Percentiles rank a stretch among this genome's conserved stretches.
Evolutionary conservation across 495 filamentous ascomycete species (phyloP).

Genomic region (Penicillium manginii): DNA sequence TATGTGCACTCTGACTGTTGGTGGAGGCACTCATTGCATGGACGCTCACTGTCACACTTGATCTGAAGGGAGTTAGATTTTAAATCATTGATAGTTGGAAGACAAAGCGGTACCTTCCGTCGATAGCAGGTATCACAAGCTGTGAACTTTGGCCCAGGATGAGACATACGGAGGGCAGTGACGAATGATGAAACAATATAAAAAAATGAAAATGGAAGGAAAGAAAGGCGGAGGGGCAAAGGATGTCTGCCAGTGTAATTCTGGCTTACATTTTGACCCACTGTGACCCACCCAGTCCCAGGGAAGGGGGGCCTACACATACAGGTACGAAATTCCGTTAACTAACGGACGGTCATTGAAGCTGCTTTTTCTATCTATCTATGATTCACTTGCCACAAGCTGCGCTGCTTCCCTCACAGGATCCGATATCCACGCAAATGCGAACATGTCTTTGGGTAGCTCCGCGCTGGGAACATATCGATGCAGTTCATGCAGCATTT

Average conservation of each 20-base stretch:
- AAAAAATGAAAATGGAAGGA: too few relatives aligned
- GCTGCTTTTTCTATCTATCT: too few relatives aligned
- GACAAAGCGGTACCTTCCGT: background rate
- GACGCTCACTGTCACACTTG: background rate
- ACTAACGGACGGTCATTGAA: constrained; percentile 1
- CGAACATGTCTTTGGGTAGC: constrained; percentile 21
- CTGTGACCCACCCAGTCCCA: too few relatives aligned
- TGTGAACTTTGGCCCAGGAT: background rate
- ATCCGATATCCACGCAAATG: constrained; percentile 24
- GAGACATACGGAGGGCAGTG: background rate
- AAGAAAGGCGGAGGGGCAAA: too few relatives aligned
- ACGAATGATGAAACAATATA: too few relatives aligned
- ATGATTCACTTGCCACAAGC: background rate
- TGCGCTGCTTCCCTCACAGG: constrained; percentile 9
- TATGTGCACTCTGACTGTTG: background rate
- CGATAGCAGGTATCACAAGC: background rate
- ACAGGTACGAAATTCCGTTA: too few relatives aligned
- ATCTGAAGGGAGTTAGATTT: background rate
- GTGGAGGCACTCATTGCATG: background rate
- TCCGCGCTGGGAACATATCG: constrained; percentile 22
- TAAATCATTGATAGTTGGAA: background rate
- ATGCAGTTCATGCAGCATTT: constrained; percentile 26
- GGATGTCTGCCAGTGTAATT: too few relatives aligned
- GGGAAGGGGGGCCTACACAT: too few relatives aligned
- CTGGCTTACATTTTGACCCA: too few relatives aligned